A percentile compares a stretch with the other conserved stretches of the same genome.
Evolutionary conservation across 2,329 filamentous ascomycete genomes (phyloP).

Genomic region (Alternaria alternata): DNA sequence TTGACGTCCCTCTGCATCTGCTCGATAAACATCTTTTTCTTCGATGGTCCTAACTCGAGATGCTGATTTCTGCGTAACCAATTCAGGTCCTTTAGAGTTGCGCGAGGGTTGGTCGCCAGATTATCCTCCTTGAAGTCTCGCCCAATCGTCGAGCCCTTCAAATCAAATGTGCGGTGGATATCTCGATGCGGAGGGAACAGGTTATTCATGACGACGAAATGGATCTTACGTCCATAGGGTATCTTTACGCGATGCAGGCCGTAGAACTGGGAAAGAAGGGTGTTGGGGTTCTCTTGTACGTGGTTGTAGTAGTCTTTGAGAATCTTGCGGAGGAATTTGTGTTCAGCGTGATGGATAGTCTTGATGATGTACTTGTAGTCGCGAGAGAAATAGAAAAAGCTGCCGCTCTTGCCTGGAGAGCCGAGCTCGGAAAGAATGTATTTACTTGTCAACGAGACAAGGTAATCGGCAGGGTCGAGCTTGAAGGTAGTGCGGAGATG

Average conservation of each 20-base stretch:
- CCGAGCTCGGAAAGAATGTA: constrained; percentile 98
- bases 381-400: constrained; percentile 99
- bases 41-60: constrained; percentile 86
- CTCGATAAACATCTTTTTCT: constrained; percentile 86
- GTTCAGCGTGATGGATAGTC: constrained; percentile 95
- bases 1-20: constrained; percentile 89
- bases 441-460: constrained; percentile 97
- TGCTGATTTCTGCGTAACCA: constrained; percentile 88
- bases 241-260: constrained; percentile 97
- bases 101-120: constrained; percentile 85
- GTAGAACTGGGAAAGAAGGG: constrained; percentile 96
- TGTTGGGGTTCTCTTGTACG: constrained; percentile 92
- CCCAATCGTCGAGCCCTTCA: constrained; percentile 95
- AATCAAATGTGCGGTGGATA: constrained; percentile 94
- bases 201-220: constrained; percentile 99
- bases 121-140: constrained; percentile 91
- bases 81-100: constrained; percentile 95
- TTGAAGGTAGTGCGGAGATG: constrained; percentile 87
- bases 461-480: constrained; percentile 94
- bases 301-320: constrained; percentile 93
- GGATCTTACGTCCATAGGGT: constrained; percentile 96
- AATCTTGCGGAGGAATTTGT: constrained; percentile 84
- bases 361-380: constrained; percentile 99
- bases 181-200: constrained; percentile 96
- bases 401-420: constrained; percentile 96